Base-by-base conservation (phyloP, 1,139 yeast genomes). In the Scheffersomyces parashehatae region DNA sequence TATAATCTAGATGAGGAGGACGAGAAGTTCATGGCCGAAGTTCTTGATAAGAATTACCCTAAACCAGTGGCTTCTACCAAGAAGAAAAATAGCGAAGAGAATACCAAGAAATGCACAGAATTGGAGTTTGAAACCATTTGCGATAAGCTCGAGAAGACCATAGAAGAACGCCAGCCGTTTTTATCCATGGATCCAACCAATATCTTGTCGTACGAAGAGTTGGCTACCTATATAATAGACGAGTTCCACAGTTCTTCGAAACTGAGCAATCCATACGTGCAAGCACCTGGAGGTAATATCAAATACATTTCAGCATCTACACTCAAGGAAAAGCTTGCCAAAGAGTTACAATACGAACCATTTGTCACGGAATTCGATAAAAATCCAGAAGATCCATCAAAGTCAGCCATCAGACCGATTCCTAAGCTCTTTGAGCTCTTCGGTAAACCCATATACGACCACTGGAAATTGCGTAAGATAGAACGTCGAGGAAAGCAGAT, bases 1-100 rank as follows among this genome's bases (percentile, higher is more conserved):
- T 93, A 90, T 65, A 85, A 85, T 64, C 82, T 95, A 87, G 99
- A 95, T 65, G 99, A 93, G 63, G 75, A 58, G 9, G 99, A 93
- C 65, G 95, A 84, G 35, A 78, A 66, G 47, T 91, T 86, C 60
- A 65, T 88, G 41, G 62, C 60, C 2, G 14, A 28, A 10, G 60
- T 69, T 9, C 49, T 73, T 41, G 79, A 79, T 50, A 67, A 68
- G 35, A 55, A 62, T 7, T 60, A 59, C 35, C 69, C 68, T 30
- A 59, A 59, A 41, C 15, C 20, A 11, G 52, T 43, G 26, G 39
- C 49, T n/a, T 39, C 28, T 42, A 55, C 44, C 53, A 62, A 28
- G 43, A 40, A 29, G 37, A 54, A 48, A 40, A 59, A 41, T 50
- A 48, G 35, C 50, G 55, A 35, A 32, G 56, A 56, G 5, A 53